Conservation (phyloP, 2,329 filamentous ascomycete species). For the Fusarium sp. region DNA sequence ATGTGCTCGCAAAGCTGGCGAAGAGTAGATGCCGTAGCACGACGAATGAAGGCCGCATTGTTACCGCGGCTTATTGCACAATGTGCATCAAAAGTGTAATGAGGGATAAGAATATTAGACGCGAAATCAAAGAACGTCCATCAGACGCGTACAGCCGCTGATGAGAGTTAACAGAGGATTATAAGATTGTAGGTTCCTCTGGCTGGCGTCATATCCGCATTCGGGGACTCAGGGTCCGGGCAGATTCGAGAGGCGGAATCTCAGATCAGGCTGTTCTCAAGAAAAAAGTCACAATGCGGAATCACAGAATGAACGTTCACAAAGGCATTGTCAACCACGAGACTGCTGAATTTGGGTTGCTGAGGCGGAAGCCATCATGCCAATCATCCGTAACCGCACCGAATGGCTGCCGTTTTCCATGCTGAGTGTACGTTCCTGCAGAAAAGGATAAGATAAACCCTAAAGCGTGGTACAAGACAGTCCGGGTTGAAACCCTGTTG, state of each 20-base stretch:
- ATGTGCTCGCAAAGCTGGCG: constrained; percentile 13
- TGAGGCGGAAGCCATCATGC: constrained; percentile 40
- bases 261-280: neutral
- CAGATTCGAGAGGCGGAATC: neutral
- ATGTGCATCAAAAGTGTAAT: constrained; percentile 10
- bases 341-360: constrained; percentile 37
- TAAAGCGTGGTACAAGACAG: constrained; percentile 4
- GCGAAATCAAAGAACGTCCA: neutral
- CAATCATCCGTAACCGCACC: constrained; percentile 12
- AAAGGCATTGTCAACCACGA: constrained; percentile 31
- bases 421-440: constrained; percentile 18
- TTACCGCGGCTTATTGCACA: constrained; percentile 5
- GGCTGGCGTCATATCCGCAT: constrained; percentile 25
- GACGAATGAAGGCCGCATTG: constrained; percentile 27
- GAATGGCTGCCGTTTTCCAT: constrained; percentile 25
- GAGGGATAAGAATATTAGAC: constrained; percentile 7
- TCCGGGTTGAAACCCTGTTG: constrained; percentile 2
- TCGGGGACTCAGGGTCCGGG: neutral
- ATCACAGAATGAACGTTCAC: neutral
- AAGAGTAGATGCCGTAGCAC: constrained; percentile 28
- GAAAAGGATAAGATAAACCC: constrained; percentile 21
- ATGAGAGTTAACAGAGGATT: constrained; percentile 12
- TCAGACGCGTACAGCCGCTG: neutral
- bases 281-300: neutral
- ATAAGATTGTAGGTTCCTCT: constrained; percentile 26